A percentile compares a stretch with the other conserved stretches of the same genome.
These are phyloP conservation scores for Boletus fagicola DNA, from an alignment of 768 basidiomycete species.

Conservation along the genomic window DNA sequence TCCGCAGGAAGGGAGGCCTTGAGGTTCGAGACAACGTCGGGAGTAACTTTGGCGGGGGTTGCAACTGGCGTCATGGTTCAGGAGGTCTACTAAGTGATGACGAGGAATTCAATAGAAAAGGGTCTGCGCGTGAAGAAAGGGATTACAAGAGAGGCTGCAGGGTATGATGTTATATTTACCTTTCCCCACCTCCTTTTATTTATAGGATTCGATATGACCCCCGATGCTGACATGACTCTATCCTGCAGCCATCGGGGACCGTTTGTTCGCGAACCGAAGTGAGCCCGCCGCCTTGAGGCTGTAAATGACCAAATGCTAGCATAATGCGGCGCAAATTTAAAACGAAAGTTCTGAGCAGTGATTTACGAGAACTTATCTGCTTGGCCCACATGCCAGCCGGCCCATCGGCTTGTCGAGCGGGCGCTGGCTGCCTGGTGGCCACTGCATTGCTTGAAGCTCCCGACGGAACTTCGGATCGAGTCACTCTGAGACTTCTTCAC, in stretches of 20 bases:
- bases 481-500: background rate
- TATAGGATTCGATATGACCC: constrained; percentile 6
- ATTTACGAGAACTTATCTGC: background rate
- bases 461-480: background rate
- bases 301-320: constrained; percentile 9
- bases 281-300: background rate
- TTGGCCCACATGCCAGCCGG: constrained; percentile 2
- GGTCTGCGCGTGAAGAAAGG: background rate
- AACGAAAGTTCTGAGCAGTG: background rate
- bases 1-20: constrained; percentile 1
- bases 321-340: constrained; percentile 13
- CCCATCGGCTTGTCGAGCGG: background rate
- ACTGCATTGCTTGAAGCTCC: background rate
- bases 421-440: background rate
- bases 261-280: background rate
- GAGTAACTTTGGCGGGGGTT: background rate
- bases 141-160: background rate
- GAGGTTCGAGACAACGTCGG: constrained; percentile 4
- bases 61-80: constrained; percentile 10
- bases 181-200: constrained; percentile 4
- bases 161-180: background rate
- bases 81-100: background rate
- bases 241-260: background rate
- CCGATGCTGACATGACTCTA: background rate
- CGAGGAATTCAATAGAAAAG: background rate